A percentile compares a stretch with the other conserved stretches of the same genome.
Evolutionary conservation across 306 rosid genomes (phyloP).

Genomic region (Carpinus viminea): DNA sequence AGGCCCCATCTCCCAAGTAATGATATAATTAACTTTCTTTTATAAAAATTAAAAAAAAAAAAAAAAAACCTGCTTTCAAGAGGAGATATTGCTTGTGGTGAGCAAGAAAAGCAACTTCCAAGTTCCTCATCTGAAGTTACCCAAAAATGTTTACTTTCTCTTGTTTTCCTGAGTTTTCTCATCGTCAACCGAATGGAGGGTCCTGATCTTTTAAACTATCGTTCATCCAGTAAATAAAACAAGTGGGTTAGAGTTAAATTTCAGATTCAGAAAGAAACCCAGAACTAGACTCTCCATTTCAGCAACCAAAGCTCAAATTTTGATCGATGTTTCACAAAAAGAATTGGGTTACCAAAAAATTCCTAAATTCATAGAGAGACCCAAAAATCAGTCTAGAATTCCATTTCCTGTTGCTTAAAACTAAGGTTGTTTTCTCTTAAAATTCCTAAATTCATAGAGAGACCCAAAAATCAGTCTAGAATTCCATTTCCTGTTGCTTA

Average conservation of each 20-base stretch:
- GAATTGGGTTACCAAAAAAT: neutral
- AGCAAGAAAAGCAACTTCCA: neutral
- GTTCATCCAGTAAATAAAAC: slow-evolving; percentile 27
- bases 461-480: neutral
- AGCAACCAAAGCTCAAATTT: neutral
- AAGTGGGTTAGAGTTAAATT: slow-evolving; percentile 9
- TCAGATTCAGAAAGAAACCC: neutral
- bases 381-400: neutral
- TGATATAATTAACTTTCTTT: too few relatives aligned
- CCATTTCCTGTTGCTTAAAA: neutral
- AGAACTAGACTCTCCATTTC: neutral
- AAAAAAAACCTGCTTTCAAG: neutral
- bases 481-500: neutral
- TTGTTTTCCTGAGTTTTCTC: too few relatives aligned
- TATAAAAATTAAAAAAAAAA: too few relatives aligned
- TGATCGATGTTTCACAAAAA: neutral
- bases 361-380: neutral
- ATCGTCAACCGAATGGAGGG: too few relatives aligned
- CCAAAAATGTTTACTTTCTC: neutral
- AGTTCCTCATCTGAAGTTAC: neutral
- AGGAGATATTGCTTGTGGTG: neutral
- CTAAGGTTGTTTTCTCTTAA: too few relatives aligned
- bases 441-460: neutral
- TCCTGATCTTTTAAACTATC: too few relatives aligned
- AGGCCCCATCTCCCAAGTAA: too few relatives aligned